Conservation (phyloP, 2,329 filamentous ascomycete species). For the Aspergillus neotritici region DNA sequence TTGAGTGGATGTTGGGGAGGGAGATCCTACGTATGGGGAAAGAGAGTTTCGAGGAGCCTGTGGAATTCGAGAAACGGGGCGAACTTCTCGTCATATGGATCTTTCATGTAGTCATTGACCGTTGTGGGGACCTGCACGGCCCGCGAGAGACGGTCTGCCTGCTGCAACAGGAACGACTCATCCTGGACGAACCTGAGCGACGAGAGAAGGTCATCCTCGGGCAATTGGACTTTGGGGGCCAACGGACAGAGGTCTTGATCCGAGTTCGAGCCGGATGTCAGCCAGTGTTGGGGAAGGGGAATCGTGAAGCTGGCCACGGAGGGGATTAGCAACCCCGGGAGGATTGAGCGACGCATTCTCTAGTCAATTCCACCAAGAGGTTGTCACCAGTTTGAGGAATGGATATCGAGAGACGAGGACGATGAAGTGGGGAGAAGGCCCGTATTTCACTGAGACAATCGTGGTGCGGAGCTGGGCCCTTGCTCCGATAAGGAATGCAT, state of each 20-base stretch:
- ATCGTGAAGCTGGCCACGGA: conserved; percentile 18
- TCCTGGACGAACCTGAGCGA: conserved; percentile 27
- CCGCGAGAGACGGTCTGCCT: conserved; percentile 48
- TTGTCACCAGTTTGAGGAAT: not conserved
- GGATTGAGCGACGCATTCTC: not conserved
- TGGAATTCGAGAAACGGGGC: conserved; percentile 54
- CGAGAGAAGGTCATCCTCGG: conserved; percentile 25
- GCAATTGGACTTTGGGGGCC: conserved; percentile 21
- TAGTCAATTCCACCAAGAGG: not conserved
- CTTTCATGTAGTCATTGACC: conserved; percentile 27
- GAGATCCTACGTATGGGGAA: conserved; percentile 44
- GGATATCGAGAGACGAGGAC: not conserved
- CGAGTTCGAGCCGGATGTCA: not conserved
- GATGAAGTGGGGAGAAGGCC: no score
- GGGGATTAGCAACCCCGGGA: conserved; percentile 1
- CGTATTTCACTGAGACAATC: no score
- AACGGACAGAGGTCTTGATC: conserved; percentile 25
- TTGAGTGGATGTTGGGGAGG: not conserved
- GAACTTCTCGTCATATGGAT: conserved; percentile 56
- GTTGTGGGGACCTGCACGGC: conserved; percentile 53
- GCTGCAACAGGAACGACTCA: conserved; percentile 28
- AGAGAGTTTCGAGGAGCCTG: conserved; percentile 45
- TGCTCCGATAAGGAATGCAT: no score
- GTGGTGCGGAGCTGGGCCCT: no score
- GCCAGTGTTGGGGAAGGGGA: conserved; percentile 17